These are phyloP conservation scores for Lipomyces mesembrius DNA, from an alignment of 805 yeast genomes.

Conservation along the genomic window DNA sequence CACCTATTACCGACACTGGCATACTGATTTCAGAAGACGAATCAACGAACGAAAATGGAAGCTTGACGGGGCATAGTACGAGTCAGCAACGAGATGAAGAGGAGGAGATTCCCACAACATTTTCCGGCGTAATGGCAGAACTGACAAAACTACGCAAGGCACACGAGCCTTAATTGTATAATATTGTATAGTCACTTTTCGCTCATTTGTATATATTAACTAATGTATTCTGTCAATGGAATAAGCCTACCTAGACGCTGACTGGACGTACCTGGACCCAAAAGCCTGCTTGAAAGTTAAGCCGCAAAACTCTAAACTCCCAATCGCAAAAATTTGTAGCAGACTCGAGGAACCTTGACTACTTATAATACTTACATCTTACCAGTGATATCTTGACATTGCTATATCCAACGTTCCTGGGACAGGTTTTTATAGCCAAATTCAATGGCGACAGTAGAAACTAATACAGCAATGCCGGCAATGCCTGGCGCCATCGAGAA, in stretches of 20 bases:
- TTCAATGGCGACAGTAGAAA: slow-evolving; percentile 2
- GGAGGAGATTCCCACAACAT: slow-evolving; percentile 5
- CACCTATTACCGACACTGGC: not conserved
- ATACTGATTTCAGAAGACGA: not conserved
- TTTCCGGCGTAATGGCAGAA: slow-evolving; percentile 27
- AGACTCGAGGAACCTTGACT: not conserved
- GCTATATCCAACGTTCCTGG: not conserved
- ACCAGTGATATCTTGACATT: not conserved
- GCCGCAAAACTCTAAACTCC: slow-evolving; percentile 18
- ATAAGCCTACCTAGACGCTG: not conserved
- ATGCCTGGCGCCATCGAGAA: slow-evolving; percentile 13
- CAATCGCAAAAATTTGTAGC: slow-evolving; percentile 13
- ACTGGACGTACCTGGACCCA: not conserved
- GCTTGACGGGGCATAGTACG: not conserved
- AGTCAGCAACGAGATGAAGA: not conserved
- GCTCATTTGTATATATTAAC: not conserved
- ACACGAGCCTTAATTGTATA: not conserved
- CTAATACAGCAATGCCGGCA: not conserved
- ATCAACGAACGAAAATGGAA: not conserved
- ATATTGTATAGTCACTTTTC: not conserved
- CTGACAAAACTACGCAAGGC: slow-evolving; percentile 3
- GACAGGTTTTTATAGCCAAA: not conserved
- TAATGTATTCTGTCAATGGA: too few species aligned
- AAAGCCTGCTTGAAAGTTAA: not conserved
- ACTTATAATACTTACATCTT: not conserved